Evolutionary conservation across 805 yeast species (phyloP).

Genomic region (Candida maesae): DNA sequence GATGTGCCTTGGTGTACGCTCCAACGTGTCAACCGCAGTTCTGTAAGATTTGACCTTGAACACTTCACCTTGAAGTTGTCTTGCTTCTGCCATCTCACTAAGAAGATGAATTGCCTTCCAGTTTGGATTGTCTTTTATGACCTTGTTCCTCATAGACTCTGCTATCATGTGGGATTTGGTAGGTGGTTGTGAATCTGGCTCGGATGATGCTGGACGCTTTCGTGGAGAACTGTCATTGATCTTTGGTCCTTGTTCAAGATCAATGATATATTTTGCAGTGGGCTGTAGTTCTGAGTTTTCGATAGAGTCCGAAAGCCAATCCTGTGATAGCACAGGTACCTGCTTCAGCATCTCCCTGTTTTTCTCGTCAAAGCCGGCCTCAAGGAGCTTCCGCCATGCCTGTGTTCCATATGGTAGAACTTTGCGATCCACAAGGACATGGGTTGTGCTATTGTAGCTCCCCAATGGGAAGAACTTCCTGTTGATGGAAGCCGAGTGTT

Average conservation of each 20-base stretch:
- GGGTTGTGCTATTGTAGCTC: slow-evolving; percentile 9
- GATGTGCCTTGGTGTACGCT: slow-evolving; percentile 29
- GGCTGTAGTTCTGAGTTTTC: slow-evolving; percentile 7
- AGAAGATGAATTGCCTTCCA: slow-evolving; percentile 18
- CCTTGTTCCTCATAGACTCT: slow-evolving; percentile 5
- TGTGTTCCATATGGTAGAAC: slow-evolving; percentile 11
- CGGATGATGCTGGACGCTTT: background rate
- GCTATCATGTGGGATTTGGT: slow-evolving; percentile 10
- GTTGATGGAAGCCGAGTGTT: slow-evolving; percentile 18
- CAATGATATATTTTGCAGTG: slow-evolving; percentile 8
- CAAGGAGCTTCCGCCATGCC: slow-evolving; percentile 7
- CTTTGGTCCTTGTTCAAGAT: slow-evolving; percentile 5
- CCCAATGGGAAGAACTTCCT: slow-evolving; percentile 1
- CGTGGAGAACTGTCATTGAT: background rate
- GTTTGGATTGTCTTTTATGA: slow-evolving; percentile 21
- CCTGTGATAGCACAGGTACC: slow-evolving; percentile 14
- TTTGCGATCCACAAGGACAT: slow-evolving; percentile 21
- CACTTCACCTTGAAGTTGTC: slow-evolving; percentile 29
- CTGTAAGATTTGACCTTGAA: slow-evolving; percentile 40
- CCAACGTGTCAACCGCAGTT: slow-evolving; percentile 38
- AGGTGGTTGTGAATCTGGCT: slow-evolving; percentile 1
- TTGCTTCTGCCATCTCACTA: slow-evolving; percentile 21
- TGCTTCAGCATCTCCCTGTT: background rate
- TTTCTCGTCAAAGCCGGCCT: slow-evolving; percentile 1
- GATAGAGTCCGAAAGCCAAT: slow-evolving; percentile 23